A percentile compares a stretch with the other conserved stretches of the same genome.
Evolutionary conservation across 2,329 filamentous ascomycete genomes (phyloP).

Genomic region (Fusarium redolens): DNA sequence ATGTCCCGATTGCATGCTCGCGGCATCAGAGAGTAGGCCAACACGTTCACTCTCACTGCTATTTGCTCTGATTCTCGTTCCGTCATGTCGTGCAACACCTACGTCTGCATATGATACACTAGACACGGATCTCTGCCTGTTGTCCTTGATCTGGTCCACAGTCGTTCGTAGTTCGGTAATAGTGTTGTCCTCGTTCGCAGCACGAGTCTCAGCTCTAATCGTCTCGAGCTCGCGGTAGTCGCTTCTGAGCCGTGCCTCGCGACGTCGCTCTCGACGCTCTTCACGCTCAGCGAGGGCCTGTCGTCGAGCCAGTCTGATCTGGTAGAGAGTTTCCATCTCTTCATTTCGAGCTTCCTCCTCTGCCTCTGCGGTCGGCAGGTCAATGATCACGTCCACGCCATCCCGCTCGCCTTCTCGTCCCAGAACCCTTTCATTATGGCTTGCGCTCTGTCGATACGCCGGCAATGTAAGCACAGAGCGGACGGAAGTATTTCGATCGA

Average conservation of each 20-base stretch:
- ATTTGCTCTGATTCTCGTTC: conserved; percentile 78
- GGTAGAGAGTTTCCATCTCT: conserved; percentile 93
- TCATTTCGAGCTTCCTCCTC: conserved; percentile 83
- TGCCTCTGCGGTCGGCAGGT: conserved; percentile 83
- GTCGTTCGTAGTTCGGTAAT: conserved; percentile 68
- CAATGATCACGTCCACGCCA: conserved; percentile 90
- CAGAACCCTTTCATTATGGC: conserved; percentile 82
- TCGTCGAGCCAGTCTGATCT: conserved; percentile 83
- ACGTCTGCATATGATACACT: conserved; percentile 82
- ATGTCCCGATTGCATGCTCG: conserved; percentile 65
- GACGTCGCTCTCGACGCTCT: conserved; percentile 74
- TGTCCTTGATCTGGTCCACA: conserved; percentile 66
- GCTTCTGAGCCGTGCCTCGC: conserved; percentile 77
- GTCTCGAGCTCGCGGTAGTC: conserved; percentile 77
- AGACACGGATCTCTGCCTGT: conserved; percentile 75
- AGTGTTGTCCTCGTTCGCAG: conserved; percentile 59
- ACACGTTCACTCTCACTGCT: conserved; percentile 78
- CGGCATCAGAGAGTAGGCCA: conserved; percentile 77
- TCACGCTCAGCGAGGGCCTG: conserved; percentile 82
- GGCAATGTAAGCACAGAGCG: conserved; percentile 96
- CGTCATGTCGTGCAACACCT: conserved; percentile 81
- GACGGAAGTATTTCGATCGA: conserved; percentile 87
- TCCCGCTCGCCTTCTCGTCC: conserved; percentile 90
- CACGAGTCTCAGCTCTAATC: conserved; percentile 68
- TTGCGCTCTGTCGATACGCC: conserved; percentile 79